Evolutionary conservation across 441 rosid species (phyloP), one percentile per base, ranked within the genome.

Genomic region (Pelargonium cotyledonis): DNA sequence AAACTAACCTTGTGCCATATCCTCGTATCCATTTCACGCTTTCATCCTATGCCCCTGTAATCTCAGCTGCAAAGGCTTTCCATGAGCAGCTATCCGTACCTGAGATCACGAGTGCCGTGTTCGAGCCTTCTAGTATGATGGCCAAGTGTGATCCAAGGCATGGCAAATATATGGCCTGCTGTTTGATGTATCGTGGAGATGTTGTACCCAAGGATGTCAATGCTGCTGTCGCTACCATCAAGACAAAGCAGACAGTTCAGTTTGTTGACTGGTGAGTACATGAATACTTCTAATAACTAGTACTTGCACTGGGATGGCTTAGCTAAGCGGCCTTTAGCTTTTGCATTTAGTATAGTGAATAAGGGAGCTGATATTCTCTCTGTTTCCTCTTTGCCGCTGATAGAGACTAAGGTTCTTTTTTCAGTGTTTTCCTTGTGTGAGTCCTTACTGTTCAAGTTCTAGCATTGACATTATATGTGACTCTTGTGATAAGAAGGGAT

Each of bases 21-120:
- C 96, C 96, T 66, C 87, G 89, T 68, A 89, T 89, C 77, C 96
- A 89, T 81, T 87, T 87, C 85, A 89, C 85, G 96, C 89, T 89
- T 35, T 89, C 96, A 21, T 88, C 96, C 14, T 89, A 86, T 74
- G 96, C 96, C 31, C 93, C 91, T 0, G 91, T 89, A n/a, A 89
- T 89, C 71, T 89, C 93, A 11, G 87, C 93, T 46, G 85, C 86
- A 38, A 89, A 88, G 82, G 96, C 93, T 72, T 89, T 74, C 80
- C 93, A 88, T 69, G 93, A 89, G 79, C 93, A 88, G 83, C 72
- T 89, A 31, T 88, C 93, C 1, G 82, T 89, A 70, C 91, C 93
- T 29, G 96, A 89, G 80, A 88, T 89, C 73, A 89, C 96, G 0
- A 88, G 81, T 68, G 76, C 88, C 35, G 93, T 88, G 65, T 89